Conservation (phyloP, 192 early-diverging fungal genomes). For the Jimgerdemannia lactiflua region DNA sequence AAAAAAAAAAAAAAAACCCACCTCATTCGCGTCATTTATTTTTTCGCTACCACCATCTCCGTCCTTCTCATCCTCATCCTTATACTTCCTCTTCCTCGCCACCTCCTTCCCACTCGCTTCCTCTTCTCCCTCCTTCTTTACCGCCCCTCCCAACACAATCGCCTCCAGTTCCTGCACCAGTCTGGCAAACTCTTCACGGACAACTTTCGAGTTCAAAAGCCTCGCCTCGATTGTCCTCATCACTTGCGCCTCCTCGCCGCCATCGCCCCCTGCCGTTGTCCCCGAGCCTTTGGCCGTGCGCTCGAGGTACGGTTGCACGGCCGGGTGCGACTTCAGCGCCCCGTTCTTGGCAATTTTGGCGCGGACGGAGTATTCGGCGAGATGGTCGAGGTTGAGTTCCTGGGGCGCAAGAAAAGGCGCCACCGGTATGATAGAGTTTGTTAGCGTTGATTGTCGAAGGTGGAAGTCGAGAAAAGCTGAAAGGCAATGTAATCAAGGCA, state of each 20-base stretch:
- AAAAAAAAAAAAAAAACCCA: not conserved
- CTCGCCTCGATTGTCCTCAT: slow-evolving; percentile 15
- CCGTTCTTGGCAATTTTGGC: slow-evolving; percentile 6
- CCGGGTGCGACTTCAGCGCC: slow-evolving; percentile 6
- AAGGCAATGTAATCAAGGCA: not conserved
- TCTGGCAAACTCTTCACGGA: slow-evolving; percentile 12
- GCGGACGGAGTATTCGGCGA: slow-evolving; percentile 13
- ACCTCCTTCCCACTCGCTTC: slow-evolving; percentile 2
- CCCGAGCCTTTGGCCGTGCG: not conserved
- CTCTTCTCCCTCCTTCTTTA: not conserved
- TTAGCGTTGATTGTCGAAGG: not conserved
- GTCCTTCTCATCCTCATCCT: slow-evolving; percentile 2
- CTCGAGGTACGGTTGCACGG: not conserved
- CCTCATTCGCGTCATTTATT: not conserved
- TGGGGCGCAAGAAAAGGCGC: not conserved
- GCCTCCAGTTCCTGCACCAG: slow-evolving; percentile 5
- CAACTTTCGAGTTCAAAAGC: slow-evolving; percentile 5
- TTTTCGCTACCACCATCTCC: not conserved
- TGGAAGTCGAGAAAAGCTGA: not conserved
- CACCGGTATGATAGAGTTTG: not conserved
- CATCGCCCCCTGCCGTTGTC: not conserved
- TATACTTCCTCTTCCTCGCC: not conserved
- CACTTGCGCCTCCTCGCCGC: not conserved
- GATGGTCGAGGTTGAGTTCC: slow-evolving; percentile 12
- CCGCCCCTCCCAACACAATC: slow-evolving; percentile 1